Evolutionary conservation across 441 rosid genomes (phyloP).

Genomic region (Aleurites moluccanus): DNA sequence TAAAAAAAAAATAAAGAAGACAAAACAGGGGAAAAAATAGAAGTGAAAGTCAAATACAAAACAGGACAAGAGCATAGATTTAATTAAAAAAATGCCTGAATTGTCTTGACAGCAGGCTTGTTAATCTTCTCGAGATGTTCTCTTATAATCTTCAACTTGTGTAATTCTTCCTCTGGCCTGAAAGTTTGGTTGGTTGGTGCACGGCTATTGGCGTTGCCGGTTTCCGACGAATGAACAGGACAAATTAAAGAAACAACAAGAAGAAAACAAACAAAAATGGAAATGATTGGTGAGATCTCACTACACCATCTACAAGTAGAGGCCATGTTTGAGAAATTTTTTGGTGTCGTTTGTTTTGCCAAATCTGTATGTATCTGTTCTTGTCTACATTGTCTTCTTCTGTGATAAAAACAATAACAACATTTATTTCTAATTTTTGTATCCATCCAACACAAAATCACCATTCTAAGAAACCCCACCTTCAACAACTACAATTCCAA

Average conservation of each 20-base stretch:
- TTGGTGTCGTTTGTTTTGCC: conserved; percentile 24
- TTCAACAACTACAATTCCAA: neutral
- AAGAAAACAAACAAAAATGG: conserved; percentile 44
- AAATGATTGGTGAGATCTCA: conserved; percentile 34
- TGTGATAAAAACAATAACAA: conserved; percentile 41
- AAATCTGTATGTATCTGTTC: conserved; percentile 25
- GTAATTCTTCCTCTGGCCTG: conserved; percentile 63
- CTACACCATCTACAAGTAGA: conserved; percentile 29
- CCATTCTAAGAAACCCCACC: conserved; percentile 39
- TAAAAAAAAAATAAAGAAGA: too few species aligned
- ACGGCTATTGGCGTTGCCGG: conserved; percentile 19
- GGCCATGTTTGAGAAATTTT: conserved; percentile 47
- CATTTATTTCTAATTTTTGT: conserved; percentile 48
- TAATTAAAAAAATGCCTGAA: conserved; percentile 50
- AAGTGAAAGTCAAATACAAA: conserved; percentile 4
- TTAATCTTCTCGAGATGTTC: conserved; percentile 68
- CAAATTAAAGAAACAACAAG: conserved; percentile 44
- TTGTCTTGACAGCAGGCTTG: conserved; percentile 83
- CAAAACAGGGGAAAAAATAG: conserved; percentile 2
- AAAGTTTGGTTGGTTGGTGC: conserved; percentile 52
- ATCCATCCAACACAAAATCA: conserved; percentile 39
- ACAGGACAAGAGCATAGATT: neutral
- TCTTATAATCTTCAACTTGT: conserved; percentile 53
- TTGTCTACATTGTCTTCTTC: conserved; percentile 52
- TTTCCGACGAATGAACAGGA: conserved; percentile 44